phyloP scores from a whole-genome alignment of 148 eudicot species.

The Vaccinium vitisidaea region DNA sequence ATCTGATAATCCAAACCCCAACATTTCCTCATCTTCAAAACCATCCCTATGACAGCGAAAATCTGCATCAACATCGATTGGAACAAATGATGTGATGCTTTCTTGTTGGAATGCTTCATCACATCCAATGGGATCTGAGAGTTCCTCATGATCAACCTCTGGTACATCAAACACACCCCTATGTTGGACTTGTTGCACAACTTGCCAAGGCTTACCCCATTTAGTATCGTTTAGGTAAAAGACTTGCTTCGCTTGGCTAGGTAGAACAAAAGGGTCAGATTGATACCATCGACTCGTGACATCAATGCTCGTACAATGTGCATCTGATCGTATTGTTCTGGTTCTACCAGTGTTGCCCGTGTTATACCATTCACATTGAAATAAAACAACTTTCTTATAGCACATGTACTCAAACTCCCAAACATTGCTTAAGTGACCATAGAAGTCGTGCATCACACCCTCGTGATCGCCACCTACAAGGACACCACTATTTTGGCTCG shows the following conservation, averaged over 20 bases:
- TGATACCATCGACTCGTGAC: background rate
- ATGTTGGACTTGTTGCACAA: too few relatives aligned
- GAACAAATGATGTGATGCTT: too few relatives aligned
- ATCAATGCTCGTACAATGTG: background rate
- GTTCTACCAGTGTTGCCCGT: background rate
- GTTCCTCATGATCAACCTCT: too few relatives aligned
- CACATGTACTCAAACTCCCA: background rate
- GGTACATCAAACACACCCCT: too few relatives aligned
- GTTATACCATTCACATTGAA: background rate
- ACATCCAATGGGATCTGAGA: too few relatives aligned
- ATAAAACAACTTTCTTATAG: background rate
- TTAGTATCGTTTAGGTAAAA: background rate
- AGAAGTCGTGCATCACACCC: background rate
- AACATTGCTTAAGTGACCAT: slow-evolving; percentile 2
- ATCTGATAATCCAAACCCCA: too few relatives aligned
- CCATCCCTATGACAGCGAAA: too few relatives aligned
- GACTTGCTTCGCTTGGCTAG: background rate
- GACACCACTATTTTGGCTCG: background rate
- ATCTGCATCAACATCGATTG: too few relatives aligned
- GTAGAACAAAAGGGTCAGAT: background rate
- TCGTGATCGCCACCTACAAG: background rate
- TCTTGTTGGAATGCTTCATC: too few relatives aligned
- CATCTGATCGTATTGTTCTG: background rate
- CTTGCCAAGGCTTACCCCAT: background rate
- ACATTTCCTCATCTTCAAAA: too few relatives aligned